Evolutionary conservation across 306 rosid species (phyloP).

Genomic region (Fagus crenata): DNA sequence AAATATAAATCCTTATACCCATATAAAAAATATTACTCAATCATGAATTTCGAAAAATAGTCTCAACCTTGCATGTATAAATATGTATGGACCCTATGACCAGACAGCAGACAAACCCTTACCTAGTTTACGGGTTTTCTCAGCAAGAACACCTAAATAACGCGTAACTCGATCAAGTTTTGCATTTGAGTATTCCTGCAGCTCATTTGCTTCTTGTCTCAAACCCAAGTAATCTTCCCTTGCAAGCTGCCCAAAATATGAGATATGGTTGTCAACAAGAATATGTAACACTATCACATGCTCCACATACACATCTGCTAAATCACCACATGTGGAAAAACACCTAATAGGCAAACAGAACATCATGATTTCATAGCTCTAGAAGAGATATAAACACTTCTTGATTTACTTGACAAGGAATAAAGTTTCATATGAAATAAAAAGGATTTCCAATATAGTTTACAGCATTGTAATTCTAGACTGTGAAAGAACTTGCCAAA

Average conservation of each 20-base stretch:
- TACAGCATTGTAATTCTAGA: not conserved
- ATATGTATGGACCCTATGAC: slow-evolving; percentile 4
- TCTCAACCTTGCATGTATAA: not conserved
- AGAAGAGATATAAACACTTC: not conserved
- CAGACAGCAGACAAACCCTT: slow-evolving; percentile 21
- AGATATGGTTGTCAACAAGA: slow-evolving; percentile 29
- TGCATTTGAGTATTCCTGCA: slow-evolving; percentile 89
- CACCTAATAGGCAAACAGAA: not conserved
- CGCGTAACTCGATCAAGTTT: slow-evolving; percentile 91
- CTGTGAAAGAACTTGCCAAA: not conserved
- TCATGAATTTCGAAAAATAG: slow-evolving; percentile 19
- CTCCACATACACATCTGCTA: not conserved
- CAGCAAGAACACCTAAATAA: slow-evolving; percentile 93
- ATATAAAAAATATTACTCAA: slow-evolving; percentile 1
- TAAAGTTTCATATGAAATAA: not conserved
- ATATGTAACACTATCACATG: slow-evolving; percentile 15
- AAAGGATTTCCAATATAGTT: not conserved
- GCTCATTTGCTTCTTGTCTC: slow-evolving; percentile 91
- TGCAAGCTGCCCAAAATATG: slow-evolving; percentile 68
- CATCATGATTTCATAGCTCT: not conserved
- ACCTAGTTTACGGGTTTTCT: slow-evolving; percentile 80
- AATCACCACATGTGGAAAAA: not conserved
- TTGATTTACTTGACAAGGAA: not conserved
- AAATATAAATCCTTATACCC: slow-evolving; percentile 16
- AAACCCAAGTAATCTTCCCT: slow-evolving; percentile 79